Evolutionary conservation across 2,329 filamentous ascomycete species (phyloP), one percentile per base, ranked within the genome.

Genomic region (Penicillium sp.): DNA sequence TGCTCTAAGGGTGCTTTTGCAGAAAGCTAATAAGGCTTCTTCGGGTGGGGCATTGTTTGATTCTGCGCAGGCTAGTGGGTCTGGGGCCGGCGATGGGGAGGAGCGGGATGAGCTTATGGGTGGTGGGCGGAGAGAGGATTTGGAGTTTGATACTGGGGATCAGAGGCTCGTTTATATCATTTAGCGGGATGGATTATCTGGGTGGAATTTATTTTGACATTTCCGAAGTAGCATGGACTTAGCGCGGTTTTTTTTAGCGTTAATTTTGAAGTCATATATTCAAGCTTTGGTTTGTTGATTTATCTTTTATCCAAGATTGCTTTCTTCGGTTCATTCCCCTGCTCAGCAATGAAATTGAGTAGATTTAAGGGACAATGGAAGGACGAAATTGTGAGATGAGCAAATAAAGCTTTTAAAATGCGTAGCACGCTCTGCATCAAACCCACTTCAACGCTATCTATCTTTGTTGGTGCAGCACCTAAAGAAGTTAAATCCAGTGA

Each of bases 1-100:
- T 31, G 66, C 74, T 10, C 71, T 90, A 72, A 79, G 87, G 54
- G 56, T 78, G n/a, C 78, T 85, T 29, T 68, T 90, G 35, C 70
- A 69, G 46, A 70, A 79, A 52, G 74, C 78, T 68, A 90, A 90
- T 65, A 57, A 59, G 4, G 52, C 45, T 42, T 43, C 44, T 21
- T 49, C 14, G 2, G n/a, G 14, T 33, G 48, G 37, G 13, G 33
- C 55, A 1, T 47, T 53, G 2, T 62, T 33, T 13, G 48, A 55
- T 45, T 55, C 37, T 9, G 50, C 57, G 9, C 43, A 54, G 13
- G 21, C 14, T 37, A 26, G 26, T 49, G 35, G 35, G 14, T 33
- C 42, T 49, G 59, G 55, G 10, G 27, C 56, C 42, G 62, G 55
- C 46, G 52, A 63, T n/a, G 65, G 60, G 1, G 67, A 68, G 47